Conservation (phyloP, 2,329 filamentous ascomycete species). For the Cytospora leucostoma region DNA sequence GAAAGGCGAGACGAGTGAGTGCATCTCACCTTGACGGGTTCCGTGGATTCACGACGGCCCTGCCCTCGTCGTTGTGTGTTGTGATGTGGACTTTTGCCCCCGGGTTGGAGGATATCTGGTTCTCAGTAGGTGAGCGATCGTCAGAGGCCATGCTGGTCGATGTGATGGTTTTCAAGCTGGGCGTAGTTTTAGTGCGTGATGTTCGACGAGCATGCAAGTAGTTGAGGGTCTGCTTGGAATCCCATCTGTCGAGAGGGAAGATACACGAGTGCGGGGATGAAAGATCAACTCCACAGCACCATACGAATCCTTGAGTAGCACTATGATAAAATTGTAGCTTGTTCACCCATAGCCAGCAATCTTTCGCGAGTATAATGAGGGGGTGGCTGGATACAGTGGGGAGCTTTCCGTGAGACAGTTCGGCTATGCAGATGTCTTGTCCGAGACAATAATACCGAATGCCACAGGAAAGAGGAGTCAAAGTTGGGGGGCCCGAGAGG, state of each 20-base stretch:
- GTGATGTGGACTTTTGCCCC: slow-evolving; percentile 23
- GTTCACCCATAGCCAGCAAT: not conserved
- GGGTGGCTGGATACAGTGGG: not conserved
- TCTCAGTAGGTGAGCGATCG: slow-evolving; percentile 28
- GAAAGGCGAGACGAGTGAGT: not conserved
- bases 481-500: no score
- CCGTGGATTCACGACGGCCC: slow-evolving; percentile 24
- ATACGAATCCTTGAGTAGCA: not conserved
- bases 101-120: slow-evolving; percentile 22
- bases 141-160: slow-evolving; percentile 34
- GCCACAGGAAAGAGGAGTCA: no score
- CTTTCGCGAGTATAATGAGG: not conserved
- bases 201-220: not conserved
- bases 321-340: not conserved
- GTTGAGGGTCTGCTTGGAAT: not conserved
- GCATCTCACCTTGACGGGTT: slow-evolving; percentile 22
- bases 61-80: slow-evolving; percentile 24
- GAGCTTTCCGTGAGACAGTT: not conserved
- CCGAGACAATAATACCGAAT: no score
- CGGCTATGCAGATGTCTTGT: no score
- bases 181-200: not conserved
- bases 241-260: not conserved
- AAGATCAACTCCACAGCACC: no score
- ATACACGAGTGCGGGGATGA: not conserved
- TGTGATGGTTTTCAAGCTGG: slow-evolving; percentile 33